These are phyloP conservation scores for Leccinum uliginosum DNA, from an alignment of 768 basidiomycete genomes.

Conservation along the genomic window DNA sequence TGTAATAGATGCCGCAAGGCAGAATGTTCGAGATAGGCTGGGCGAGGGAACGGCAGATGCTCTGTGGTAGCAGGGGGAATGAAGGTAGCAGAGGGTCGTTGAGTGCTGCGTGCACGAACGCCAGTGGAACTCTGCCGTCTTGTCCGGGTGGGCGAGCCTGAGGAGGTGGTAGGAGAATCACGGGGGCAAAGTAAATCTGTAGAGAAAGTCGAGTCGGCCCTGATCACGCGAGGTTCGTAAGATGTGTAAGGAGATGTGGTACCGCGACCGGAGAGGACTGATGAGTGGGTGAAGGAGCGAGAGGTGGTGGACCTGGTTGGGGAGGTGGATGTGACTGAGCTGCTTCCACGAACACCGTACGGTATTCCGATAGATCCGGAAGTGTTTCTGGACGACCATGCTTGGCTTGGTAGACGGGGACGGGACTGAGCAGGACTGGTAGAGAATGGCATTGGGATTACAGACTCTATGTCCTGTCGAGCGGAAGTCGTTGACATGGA, in stretches of 20 bases:
- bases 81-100: constrained; percentile 27
- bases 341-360: constrained; percentile 36
- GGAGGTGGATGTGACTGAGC: constrained; percentile 31
- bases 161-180: constrained; percentile 33
- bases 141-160: constrained; percentile 42
- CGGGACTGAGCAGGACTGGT: constrained; percentile 35
- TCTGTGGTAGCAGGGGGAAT: constrained; percentile 25
- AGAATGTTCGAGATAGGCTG: constrained; percentile 74
- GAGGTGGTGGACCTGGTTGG: constrained; percentile 41
- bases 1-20: constrained; percentile 67
- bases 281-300: constrained; percentile 41
- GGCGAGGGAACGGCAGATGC: constrained; percentile 51
- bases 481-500: constrained; percentile 45
- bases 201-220: constrained; percentile 43
- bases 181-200: constrained; percentile 41
- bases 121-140: constrained; percentile 43
- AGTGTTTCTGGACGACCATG: constrained; percentile 25
- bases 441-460: constrained; percentile 58
- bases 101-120: constrained; percentile 19
- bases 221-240: constrained; percentile 69
- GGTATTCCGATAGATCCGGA: constrained; percentile 35
- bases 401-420: constrained; percentile 36
- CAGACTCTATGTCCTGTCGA: constrained; percentile 61
- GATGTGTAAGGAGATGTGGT: constrained; percentile 28
- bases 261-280: constrained; percentile 29